Base-by-base conservation (phyloP, 306 rosid genomes). In the Crataegus laevigata region DNA sequence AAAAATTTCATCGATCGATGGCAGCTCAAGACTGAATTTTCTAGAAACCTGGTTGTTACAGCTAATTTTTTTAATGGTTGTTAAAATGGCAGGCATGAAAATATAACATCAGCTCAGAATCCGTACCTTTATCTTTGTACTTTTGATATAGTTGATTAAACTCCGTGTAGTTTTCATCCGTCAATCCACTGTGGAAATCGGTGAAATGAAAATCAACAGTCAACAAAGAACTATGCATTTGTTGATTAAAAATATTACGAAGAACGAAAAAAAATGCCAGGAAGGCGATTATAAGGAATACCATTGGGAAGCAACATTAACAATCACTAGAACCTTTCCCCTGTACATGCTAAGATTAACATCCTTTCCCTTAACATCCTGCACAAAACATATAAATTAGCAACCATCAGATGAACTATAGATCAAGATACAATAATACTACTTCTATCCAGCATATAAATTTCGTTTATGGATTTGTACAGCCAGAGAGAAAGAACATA, bases 281-380 rank as follows among this genome's bases (percentile, higher is more conserved):
- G 1, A 47, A 6, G 8, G 54, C 3, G 54, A 47, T 4, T 10
- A 18, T 18, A 22, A 18, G 63, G 19, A 22, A 17, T 81, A 91
- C 98, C 98, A 93, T 85, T 91, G 83, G 82, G 98, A 93, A 81
- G 98, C 98, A 89, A 93, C 98, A 70, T 93, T 91, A 77, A 89
- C 85, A 68, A 93, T 82, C 59, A 91, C 84, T 0, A 93, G 71
- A 59, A 91, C 93, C 80, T 91, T 91, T 21, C 97, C 98, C 52
- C 77, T 84, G 80, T 88, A 93, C 54, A 69, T 72, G 63, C 85
- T 22, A 72, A 89, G 92, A 78, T 89, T 83, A 6, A 89, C 81
- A 69, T 87, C 90, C 66, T 79, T 73, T 18, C 97, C 97, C 70
- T 84, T 83, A 17, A 85, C 87, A 82, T 93, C 92, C 98, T 93